Evolutionary conservation across 176 grass and related monocot genomes (phyloP), one percentile per base, ranked within the genome.

Genomic region (Eremochloa ophiuroides): DNA sequence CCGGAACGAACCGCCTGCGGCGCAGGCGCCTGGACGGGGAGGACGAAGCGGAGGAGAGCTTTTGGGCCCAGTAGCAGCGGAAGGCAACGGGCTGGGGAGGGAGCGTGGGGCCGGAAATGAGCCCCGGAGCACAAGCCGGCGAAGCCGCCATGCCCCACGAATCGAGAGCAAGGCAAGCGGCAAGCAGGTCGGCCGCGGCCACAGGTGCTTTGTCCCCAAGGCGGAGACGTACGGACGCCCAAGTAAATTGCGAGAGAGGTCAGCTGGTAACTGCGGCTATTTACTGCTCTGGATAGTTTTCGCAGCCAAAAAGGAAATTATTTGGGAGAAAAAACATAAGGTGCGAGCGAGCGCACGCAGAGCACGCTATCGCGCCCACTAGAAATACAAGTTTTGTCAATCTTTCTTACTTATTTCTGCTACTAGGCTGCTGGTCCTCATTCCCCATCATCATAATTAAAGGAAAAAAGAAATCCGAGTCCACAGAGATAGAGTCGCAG

Each of bases 81-180:
- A 9, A 62, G 58, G 29, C 48, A 51, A 41, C 2, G 58, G 2
- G 30, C 9, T 69, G 88, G 20, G 9, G 67, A 16, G 48, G 84
- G 12, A 86, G 10, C 74, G 22, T 20, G 25, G 74, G 62, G 62
- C 22, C 63, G 22, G 69, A 23, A 62, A 81, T 18, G 64, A 81
- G 46, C 18, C 60, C 60, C 2, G 44, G 37, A 68, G 69, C 69
- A 62, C 75, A 88, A 23, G 86, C 73, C 18, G 75, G 75, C 75
- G 75, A 46, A 30, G 82, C 74, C 51, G 86, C 80, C 80, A 88
- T 79, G 86, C 48, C 48, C 26, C 17, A 29, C 23, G 28, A 62
- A 26, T 17, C 25, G 38, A 76, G 26, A 56, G 46, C 34, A 30
- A 66, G 61, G 30, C 29, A 65, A 74, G 17, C n/a, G n/a, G 26